phyloP scores from a whole-genome alignment of 75 land plant species.

The Larix kaempferi region DNA sequence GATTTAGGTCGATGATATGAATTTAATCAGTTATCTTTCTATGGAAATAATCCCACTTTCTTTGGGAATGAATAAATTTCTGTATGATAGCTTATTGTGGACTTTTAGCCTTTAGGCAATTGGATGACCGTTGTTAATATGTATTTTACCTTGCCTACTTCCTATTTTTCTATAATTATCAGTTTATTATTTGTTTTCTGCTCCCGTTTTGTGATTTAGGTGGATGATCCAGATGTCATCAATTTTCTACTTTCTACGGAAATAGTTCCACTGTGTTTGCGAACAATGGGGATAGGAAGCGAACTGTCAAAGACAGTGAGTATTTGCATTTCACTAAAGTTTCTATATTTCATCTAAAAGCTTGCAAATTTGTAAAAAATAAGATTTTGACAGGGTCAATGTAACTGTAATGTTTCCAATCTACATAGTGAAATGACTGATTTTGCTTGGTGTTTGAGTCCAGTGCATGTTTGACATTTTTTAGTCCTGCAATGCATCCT shows the following conservation, averaged over 20 bases:
- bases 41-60: slow-evolving; percentile 93
- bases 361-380: background rate
- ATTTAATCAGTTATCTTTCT: slow-evolving; percentile 80
- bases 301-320: slow-evolving; percentile 96
- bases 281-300: slow-evolving; percentile 99
- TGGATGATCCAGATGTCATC: slow-evolving; percentile 96
- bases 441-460: background rate
- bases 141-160: background rate
- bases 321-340: background rate
- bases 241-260: slow-evolving; percentile 93
- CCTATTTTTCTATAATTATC: background rate
- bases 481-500: background rate
- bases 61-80: slow-evolving; percentile 51
- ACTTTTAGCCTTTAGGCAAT: background rate
- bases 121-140: background rate
- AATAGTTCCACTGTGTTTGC: slow-evolving; percentile 94
- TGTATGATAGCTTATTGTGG: background rate
- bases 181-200: background rate
- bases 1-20: slow-evolving; percentile 90
- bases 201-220: slow-evolving; percentile 45
- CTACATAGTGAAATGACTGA: background rate
- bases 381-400: background rate
- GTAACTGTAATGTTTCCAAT: background rate
- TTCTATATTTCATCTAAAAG: background rate
- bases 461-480: background rate